Evolutionary conservation across 768 basidiomycete genomes (phyloP).

Genomic region (Artomyces pyxidatus): DNA sequence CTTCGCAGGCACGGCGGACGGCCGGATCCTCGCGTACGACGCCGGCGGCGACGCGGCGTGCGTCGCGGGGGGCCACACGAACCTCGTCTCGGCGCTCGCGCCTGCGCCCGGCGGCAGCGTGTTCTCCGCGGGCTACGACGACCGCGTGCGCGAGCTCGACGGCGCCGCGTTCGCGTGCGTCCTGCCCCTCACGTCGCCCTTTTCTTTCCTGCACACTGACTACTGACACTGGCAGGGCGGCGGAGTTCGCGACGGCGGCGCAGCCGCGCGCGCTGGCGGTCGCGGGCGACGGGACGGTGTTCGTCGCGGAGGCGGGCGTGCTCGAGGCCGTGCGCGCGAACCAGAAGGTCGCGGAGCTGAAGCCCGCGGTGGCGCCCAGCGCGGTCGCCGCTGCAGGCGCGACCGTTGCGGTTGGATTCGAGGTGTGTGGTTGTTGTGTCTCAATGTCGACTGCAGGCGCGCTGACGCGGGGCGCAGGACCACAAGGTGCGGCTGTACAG

Average conservation of each 20-base stretch:
- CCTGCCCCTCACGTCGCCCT: background rate
- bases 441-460: background rate
- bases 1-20: slow-evolving; percentile 74
- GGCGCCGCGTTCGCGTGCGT: slow-evolving; percentile 43
- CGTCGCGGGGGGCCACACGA: slow-evolving; percentile 65
- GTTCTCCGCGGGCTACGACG: slow-evolving; percentile 76
- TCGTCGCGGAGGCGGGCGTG: slow-evolving; percentile 47
- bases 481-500: slow-evolving; percentile 65
- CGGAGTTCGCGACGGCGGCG: slow-evolving; percentile 41
- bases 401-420: slow-evolving; percentile 65
- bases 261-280: slow-evolving; percentile 66
- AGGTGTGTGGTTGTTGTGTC: slow-evolving; percentile 36
- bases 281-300: slow-evolving; percentile 52
- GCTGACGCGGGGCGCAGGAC: slow-evolving; percentile 36
- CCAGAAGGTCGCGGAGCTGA: slow-evolving; percentile 54
- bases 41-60: slow-evolving; percentile 35
- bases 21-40: slow-evolving; percentile 62
- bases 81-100: slow-evolving; percentile 56
- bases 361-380: slow-evolving; percentile 44
- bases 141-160: slow-evolving; percentile 62
- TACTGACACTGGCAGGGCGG: slow-evolving; percentile 31
- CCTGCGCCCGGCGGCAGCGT: slow-evolving; percentile 40
- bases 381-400: slow-evolving; percentile 45
- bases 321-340: slow-evolving; percentile 66
- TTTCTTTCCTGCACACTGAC: background rate